Conservation (phyloP, 176 grass and related monocot genomes). For the Oryza officinalis region DNA sequence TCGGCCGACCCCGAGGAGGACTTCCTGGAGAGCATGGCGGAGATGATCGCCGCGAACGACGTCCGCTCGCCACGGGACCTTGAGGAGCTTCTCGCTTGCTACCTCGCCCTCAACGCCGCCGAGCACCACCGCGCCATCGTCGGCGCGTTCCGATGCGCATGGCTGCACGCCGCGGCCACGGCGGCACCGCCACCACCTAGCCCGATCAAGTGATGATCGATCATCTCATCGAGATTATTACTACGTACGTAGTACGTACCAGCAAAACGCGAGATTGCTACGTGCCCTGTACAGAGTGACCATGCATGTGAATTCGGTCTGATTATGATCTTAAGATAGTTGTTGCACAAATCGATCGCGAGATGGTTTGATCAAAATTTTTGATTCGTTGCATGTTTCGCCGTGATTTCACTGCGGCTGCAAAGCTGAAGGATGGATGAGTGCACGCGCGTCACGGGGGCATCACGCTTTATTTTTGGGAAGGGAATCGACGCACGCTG, state of each 20-base stretch:
- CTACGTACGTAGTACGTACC: not conserved
- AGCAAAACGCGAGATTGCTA: not conserved
- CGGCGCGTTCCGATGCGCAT: slow-evolving; percentile 64
- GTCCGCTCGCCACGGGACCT: slow-evolving; percentile 47
- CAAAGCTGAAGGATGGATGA: not conserved
- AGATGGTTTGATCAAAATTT: not conserved
- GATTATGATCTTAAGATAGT: not conserved
- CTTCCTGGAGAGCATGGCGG: slow-evolving; percentile 72
- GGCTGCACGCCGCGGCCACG: slow-evolving; percentile 10
- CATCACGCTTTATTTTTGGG: not conserved
- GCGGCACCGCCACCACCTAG: not conserved
- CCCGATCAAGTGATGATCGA: not conserved
- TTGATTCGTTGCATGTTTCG: not conserved
- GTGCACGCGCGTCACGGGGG: not conserved
- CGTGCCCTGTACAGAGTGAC: slow-evolving; percentile 11
- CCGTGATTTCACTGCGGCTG: not conserved
- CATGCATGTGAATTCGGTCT: not conserved
- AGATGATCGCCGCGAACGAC: slow-evolving; percentile 70
- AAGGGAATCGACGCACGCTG: slow-evolving; percentile 15
- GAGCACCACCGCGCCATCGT: slow-evolving; percentile 79
- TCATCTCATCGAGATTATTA: not conserved
- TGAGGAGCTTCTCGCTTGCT: slow-evolving; percentile 75
- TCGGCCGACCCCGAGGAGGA: slow-evolving; percentile 70
- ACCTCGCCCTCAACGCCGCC: slow-evolving; percentile 71
- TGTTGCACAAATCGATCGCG: not conserved